Percentiles rank a stretch among this genome's conserved stretches.
phyloP scores from a whole-genome alignment of 768 basidiomycete genomes.

The Exidia glandulosa region DNA sequence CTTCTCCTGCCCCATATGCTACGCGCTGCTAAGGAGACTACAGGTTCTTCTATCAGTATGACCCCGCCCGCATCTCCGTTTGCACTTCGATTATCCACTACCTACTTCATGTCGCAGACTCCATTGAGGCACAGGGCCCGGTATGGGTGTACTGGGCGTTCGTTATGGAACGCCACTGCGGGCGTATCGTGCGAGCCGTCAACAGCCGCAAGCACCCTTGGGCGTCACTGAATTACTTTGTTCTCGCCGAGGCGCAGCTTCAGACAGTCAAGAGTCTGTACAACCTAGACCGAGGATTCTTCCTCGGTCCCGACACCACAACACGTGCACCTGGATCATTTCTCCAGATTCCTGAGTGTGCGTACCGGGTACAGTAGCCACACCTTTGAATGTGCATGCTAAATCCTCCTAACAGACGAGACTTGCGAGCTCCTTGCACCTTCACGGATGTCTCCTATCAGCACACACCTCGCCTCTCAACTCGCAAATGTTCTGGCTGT shows the following conservation, averaged over 20 bases:
- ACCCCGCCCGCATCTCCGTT: slow-evolving; percentile 14
- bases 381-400: background rate
- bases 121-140: slow-evolving; percentile 22
- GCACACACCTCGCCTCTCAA: background rate
- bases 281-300: slow-evolving; percentile 8
- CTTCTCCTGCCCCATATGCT: background rate
- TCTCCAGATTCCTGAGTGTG: background rate
- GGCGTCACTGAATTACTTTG: slow-evolving; percentile 16
- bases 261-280: slow-evolving; percentile 16
- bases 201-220: slow-evolving; percentile 17
- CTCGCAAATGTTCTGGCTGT: background rate
- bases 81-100: slow-evolving; percentile 25
- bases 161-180: slow-evolving; percentile 14
- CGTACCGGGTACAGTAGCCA: background rate
- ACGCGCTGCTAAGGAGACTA: no score
- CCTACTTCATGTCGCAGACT: slow-evolving; percentile 21
- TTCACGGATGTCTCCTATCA: background rate
- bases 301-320: background rate
- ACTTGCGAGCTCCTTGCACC: background rate
- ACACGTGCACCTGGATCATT: background rate
- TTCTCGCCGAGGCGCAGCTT: slow-evolving; percentile 18
- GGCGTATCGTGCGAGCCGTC: slow-evolving; percentile 13
- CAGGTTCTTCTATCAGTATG: slow-evolving; percentile 25
- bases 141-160: slow-evolving; percentile 23
- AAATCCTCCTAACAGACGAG: background rate